Base-by-base conservation (phyloP, 179 eudicot species). In the Beta macrorhiza region DNA sequence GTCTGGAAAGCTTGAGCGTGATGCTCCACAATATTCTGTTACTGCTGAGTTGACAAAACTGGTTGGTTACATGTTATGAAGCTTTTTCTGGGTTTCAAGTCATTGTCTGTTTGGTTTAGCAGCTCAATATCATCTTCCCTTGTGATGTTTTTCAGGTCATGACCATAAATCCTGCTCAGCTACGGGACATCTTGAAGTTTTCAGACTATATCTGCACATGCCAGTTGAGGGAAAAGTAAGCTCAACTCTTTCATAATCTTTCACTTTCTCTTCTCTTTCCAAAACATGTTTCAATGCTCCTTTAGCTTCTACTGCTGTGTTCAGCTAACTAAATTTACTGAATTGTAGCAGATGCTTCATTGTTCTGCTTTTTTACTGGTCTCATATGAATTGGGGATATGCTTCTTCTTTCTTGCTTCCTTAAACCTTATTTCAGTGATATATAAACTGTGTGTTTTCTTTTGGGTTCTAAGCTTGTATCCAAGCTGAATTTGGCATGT, bases 161-260 rank as follows among this genome's bases (percentile, higher is more conserved):
- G 85, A 88, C 89, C 77, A 76, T 96, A 84, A 88, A 92, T 88
- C 91, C 93, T 77, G 81, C 82, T 86, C 98, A 96, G 85, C 81
- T 94, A 87, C 90, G 81, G 78, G 90, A 86, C 80, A 89, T 96
- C 77, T 85, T 92, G 85, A 78, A 79, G 56, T 87, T 93, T 76
- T 89, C 84, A 69, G 99, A 96, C 87, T 89, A 89, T 81, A 78
- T 95, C 52, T 85, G 84, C 82, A 86, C 85, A 44, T 92, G 93
- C 75, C 89, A 81, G 81, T 84, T 95, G 80, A 89, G 97, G 87
- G 93, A 93, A 87, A 93, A 83, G 99, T 95, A 88, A 82, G 90
- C 88, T 83, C 62, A 62, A 29, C 56, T 22, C 59, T 12, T 25
- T 70, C 64, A 67, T 81, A 19, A 58, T 69, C 68, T 62, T 47